Evolutionary conservation across 2,329 filamentous ascomycete genomes (phyloP).

Genomic region (Cladosporium sp.): DNA sequence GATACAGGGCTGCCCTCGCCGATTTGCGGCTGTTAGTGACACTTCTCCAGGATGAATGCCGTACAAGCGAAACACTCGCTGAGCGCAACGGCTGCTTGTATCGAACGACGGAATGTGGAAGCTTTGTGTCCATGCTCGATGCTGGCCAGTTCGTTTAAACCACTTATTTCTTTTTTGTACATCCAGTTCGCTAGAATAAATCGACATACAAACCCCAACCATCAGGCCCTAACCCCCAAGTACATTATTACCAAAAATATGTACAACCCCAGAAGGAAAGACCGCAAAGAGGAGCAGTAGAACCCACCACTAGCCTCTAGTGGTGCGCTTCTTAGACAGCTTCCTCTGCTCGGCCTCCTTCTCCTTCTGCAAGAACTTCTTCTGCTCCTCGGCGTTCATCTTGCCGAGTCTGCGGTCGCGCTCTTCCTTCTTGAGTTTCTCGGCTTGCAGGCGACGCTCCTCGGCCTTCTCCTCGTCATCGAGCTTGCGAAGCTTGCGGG

Average conservation of each 20-base stretch:
- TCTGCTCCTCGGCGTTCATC: slow-evolving; percentile 60
- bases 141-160: neutral
- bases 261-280: neutral
- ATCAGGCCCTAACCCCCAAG: neutral
- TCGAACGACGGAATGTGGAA: neutral
- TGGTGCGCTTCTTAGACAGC: slow-evolving; percentile 62
- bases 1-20: neutral
- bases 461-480: slow-evolving; percentile 71
- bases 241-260: neutral
- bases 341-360: slow-evolving; percentile 69
- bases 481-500: slow-evolving; percentile 74
- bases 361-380: slow-evolving; percentile 72
- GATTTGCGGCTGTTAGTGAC: neutral
- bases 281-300: neutral
- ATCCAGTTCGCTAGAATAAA: neutral
- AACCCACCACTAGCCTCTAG: slow-evolving; percentile 43
- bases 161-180: neutral
- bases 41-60: neutral
- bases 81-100: neutral
- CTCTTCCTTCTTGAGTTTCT: slow-evolving; percentile 76
- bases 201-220: neutral
- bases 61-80: neutral
- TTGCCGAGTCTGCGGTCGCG: slow-evolving; percentile 69
- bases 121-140: neutral
- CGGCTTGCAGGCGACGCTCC: slow-evolving; percentile 55